Conservation (phyloP, 2,329 filamentous ascomycete genomes). For the Colletotrichum sublineola region DNA sequence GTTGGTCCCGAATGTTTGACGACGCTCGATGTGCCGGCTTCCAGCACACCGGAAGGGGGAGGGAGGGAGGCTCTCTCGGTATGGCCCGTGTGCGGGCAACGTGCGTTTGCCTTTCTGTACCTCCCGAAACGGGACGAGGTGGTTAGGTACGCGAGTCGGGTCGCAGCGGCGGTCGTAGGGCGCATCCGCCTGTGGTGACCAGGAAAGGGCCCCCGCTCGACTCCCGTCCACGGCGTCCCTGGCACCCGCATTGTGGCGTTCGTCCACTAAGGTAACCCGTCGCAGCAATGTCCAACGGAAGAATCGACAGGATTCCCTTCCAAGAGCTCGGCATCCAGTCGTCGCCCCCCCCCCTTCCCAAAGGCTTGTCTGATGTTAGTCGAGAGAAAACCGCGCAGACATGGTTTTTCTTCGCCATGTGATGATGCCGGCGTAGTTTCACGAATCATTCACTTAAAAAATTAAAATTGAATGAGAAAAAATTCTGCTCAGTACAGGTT, state of each 20-base stretch:
- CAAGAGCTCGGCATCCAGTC: constrained; percentile 6
- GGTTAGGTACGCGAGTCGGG: not conserved
- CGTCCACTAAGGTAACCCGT: not conserved
- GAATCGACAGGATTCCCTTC: not conserved
- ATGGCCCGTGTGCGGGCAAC: constrained; percentile 1
- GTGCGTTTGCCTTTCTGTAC: constrained; percentile 16
- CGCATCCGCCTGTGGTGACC: constrained; percentile 5
- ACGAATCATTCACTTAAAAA: not conserved
- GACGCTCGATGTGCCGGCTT: constrained; percentile 12
- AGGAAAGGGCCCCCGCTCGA: constrained; percentile 15
- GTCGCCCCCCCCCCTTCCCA: not conserved
- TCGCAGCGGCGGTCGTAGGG: constrained; percentile 27
- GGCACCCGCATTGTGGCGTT: not conserved
- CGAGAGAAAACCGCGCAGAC: constrained; percentile 27
- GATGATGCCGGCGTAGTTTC: constrained; percentile 14
- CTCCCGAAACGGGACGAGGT: constrained; percentile 27
- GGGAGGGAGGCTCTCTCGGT: constrained; percentile 3
- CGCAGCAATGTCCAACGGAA: not conserved
- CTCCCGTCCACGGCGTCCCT: constrained; percentile 7
- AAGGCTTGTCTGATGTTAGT: constrained; percentile 20
- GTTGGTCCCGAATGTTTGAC: not conserved
- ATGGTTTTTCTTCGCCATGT: constrained; percentile 18
- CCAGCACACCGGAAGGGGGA: constrained; percentile 3
- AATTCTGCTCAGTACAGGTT: not conserved
- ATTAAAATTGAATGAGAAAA: too few species aligned